phyloP scores from a whole-genome alignment of 75 land plant species.

The Cunninghamia lanceolata region DNA sequence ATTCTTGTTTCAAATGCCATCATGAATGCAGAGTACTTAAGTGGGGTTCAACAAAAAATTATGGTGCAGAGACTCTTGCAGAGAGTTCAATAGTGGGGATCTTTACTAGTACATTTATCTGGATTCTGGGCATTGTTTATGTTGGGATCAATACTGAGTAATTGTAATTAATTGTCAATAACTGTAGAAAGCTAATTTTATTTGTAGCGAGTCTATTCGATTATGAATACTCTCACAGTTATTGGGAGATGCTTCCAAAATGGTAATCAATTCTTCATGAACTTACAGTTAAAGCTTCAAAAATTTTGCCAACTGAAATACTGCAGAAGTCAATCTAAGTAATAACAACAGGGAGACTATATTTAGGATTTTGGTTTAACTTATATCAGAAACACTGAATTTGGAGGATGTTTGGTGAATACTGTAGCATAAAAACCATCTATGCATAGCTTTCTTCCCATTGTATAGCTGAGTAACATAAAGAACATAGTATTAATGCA shows the following conservation, averaged over 20 bases:
- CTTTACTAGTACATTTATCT: background rate
- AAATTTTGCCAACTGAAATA: background rate
- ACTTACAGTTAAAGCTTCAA: background rate
- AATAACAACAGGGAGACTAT: background rate
- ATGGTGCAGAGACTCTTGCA: conserved; percentile 84
- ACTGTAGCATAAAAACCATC: background rate
- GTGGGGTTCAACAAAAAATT: conserved; percentile 68
- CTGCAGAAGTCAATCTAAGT: background rate
- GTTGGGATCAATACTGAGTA: background rate
- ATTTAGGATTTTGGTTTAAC: background rate
- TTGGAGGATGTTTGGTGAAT: background rate
- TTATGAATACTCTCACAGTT: background rate
- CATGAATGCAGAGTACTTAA: conserved; percentile 66
- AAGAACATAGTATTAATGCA: background rate
- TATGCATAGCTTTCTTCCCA: background rate
- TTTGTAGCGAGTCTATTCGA: background rate
- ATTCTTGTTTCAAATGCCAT: conserved; percentile 81
- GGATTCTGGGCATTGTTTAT: background rate
- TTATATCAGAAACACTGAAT: background rate
- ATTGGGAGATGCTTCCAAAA: background rate
- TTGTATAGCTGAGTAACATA: background rate
- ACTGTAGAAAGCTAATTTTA: background rate
- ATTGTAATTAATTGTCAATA: background rate
- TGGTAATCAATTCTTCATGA: background rate
- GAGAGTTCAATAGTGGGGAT: conserved; percentile 32